These are phyloP conservation scores for Annulohypoxylon bovei DNA, from an alignment of 495 filamentous ascomycete genomes.

Conservation along the genomic window DNA sequence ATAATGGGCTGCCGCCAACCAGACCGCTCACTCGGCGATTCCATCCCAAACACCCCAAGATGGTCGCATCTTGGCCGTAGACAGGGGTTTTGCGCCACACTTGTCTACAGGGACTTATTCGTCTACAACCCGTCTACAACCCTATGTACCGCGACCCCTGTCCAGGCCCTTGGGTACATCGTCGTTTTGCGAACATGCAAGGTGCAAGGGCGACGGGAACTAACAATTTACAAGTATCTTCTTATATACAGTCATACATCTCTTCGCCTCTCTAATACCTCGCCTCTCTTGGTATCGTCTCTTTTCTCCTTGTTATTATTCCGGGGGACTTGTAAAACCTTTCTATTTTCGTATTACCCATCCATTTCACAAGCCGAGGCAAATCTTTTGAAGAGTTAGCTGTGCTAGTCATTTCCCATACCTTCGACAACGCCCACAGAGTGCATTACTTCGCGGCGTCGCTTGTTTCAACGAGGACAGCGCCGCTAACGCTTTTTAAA, in stretches of 20 bases:
- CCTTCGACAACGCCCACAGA: neutral
- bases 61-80: slow-evolving; percentile 38
- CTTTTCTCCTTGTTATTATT: slow-evolving; percentile 23
- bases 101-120: slow-evolving; percentile 23
- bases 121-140: slow-evolving; percentile 15
- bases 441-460: slow-evolving; percentile 6
- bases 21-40: slow-evolving; percentile 41
- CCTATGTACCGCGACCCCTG: slow-evolving; percentile 38
- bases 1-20: slow-evolving; percentile 35
- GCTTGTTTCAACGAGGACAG: slow-evolving; percentile 15
- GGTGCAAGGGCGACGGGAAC: slow-evolving; percentile 38
- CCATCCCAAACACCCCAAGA: slow-evolving; percentile 39
- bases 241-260: slow-evolving; percentile 44
- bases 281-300: slow-evolving; percentile 38
- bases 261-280: slow-evolving; percentile 39
- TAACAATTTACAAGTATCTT: slow-evolving; percentile 45
- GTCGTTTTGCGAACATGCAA: slow-evolving; percentile 30
- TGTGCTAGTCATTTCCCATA: neutral
- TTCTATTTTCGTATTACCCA: slow-evolving; percentile 19
- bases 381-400: slow-evolving; percentile 11
- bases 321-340: slow-evolving; percentile 13
- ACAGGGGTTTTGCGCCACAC: slow-evolving; percentile 44
- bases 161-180: slow-evolving; percentile 38
- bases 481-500: slow-evolving; percentile 31
- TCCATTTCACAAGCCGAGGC: slow-evolving; percentile 25